Evolutionary conservation across 257 asterid genomes (phyloP), one percentile per base, ranked within the genome.

Genomic region (Solanum infundibuliforme): DNA sequence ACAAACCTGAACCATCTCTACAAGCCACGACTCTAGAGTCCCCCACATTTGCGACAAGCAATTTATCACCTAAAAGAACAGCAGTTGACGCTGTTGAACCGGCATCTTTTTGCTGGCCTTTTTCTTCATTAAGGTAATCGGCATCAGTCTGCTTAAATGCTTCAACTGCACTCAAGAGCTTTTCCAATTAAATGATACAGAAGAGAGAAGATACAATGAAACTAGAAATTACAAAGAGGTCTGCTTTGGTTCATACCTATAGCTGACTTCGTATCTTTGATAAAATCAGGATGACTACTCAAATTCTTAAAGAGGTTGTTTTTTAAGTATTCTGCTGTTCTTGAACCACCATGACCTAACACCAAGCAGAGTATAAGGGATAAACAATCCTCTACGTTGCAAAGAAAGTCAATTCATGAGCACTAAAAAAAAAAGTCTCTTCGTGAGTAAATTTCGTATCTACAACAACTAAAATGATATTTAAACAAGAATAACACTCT

Each of bases 41-140:
- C 75, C 98, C 98, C 35, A 95, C 98, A 88, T 95, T 95, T 65
- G 98, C 98, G 31, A 93, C 98, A 73, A 94, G 89, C 60, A 95
- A 89, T 76, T 89, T 91, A 89, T 93, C 95, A 18, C 94, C 94
- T 23, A 95, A 92, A 82, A 95, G 93, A 83, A 95, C 91, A 86
- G 95, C 98, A 68, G 98, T 95, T 73, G 98, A 91, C 6, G 98
- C 98, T 74, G 98, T 95, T 32, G 98, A 95, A 79, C 98, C 98
- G 23, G 98, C 97, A 89, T 95, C 96, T 90, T 90, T 95, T 89
- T 92, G 92, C 87, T 93, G 93, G 68, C 93, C 94, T 31, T 92
- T 93, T 89, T 94, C 98, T 88, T 93, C 94, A 4, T 92, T 89
- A 69, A 95, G 96, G 90, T 92, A 95, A 85, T 95, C 93, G 10